Evolutionary conservation across 805 yeast genomes (phyloP), one percentile per base, ranked within the genome.

Genomic region (Yamadazyma philogaea): DNA sequence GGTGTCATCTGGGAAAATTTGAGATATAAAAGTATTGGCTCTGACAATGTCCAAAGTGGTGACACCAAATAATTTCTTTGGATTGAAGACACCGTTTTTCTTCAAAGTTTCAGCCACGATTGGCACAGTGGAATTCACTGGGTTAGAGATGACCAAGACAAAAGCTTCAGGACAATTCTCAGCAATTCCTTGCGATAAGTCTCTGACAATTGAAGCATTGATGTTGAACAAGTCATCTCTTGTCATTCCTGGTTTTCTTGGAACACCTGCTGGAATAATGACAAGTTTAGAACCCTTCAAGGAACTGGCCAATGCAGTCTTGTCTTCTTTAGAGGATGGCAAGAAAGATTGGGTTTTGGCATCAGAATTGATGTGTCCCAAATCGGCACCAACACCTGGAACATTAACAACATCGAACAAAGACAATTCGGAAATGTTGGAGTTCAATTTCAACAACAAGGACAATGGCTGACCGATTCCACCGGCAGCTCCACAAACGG

Each of bases 401-500:
- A 84, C 78, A 56, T 82, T 78, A 59, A 86, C 90, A 35, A 89
- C 88, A 71, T 89, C 96, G 66, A 80, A 88, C 45, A 88, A 74
- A 4, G 95, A 80, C 53, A 88, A 73, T 53, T 82, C 81, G 46
- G 74, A 71, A 37, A 82, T 75, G 41, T 74, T 70, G 30, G 79
- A 79, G 54, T 81, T 78, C 46, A 87, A 70, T 66, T 88, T 88
- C 54, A 88, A 72, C 49, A 88, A 74, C 42, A 89, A 78, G 11
- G 96, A 87, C 48, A 88, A 74, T 33, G 96, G 95, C 73, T 89
- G 96, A 43, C 96, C 96, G 60, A 88, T 88, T 47, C 96, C 96
- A 55, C 96, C 96, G 42, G 91, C 89, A 45, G 96, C 96, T 51
- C 96, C 96, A 41, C 83, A 74, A 46, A 88, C 89, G 43, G 95